Evolutionary conservation across 768 basidiomycete genomes (phyloP), one percentile per base, ranked within the genome.

Genomic region (Hericium coralloides): DNA sequence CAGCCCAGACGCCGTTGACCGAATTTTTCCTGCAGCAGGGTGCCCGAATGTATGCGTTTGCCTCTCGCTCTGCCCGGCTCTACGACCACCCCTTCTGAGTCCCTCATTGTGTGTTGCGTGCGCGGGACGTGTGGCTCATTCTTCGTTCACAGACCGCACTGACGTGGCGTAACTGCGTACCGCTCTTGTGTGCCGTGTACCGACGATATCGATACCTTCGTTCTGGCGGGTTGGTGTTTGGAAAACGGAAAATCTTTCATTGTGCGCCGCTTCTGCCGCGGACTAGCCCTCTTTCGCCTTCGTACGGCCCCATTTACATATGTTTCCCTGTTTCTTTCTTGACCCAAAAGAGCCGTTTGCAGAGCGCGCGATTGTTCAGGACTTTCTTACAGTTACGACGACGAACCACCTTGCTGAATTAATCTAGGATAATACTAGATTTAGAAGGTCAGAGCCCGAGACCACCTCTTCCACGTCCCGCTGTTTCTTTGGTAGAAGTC

Each of bases 11-110:
- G 45, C 75, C 74, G 22, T 70, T 84, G 41, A 84, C 82, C 49
- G 74, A 79, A 60, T 81, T 76, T 64, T 83, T 84, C 56, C 67
- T 81, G 61, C 69, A 78, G 55, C 82, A 84, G 67, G 79, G 78
- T 47, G 79, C 81, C 56, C 76, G 76, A 62, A 79, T 81, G 68
- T 79, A 79, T 67, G 77, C 79, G 58, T 74, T 78, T 70, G 73
- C 73, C 60, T 71, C 75, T 62, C 61, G 61, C 51, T 52, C 61
- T 60, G 61, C 61, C 36, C 58, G 63, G 47, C 22, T 58, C 41
- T 58, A 52, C 41, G 59, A 60, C n/a, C 55, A 53, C 57, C 36
- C 61, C 58, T 61, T 60, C 56, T 62, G 56, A 62, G 61, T 62
- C 57, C 49, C 55, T 48, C 54, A 55, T 52, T 49, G 56, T 53